A percentile compares a stretch with the other conserved stretches of the same genome.
phyloP scores from a whole-genome alignment of 108 stramenopile species.

The Parmales sp. region DNA sequence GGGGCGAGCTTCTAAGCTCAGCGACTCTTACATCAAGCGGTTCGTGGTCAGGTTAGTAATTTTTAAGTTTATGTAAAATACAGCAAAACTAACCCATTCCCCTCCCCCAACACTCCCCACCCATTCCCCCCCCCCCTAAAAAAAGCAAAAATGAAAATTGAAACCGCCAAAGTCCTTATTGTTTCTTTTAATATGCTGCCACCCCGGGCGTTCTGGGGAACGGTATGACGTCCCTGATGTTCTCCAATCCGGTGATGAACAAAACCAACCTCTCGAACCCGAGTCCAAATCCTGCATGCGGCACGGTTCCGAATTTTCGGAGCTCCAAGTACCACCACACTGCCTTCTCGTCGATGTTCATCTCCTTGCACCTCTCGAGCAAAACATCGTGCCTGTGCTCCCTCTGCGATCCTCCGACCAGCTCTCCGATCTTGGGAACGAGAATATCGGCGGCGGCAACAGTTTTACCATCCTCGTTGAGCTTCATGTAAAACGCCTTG shows the following conservation, averaged over 20 bases:
- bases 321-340: conserved; percentile 67
- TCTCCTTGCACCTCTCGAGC: conserved; percentile 39
- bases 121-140: no score
- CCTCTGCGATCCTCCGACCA: conserved; percentile 66
- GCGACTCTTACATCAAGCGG: no score
- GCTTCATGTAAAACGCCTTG: conserved; percentile 79
- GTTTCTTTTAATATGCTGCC: not conserved
- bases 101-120: no score
- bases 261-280: conserved; percentile 68
- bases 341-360: conserved; percentile 37
- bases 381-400: conserved; percentile 50
- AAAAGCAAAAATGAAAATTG: no score
- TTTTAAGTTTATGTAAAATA: no score
- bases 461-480: conserved; percentile 59
- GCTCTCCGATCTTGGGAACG: conserved; percentile 68
- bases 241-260: conserved; percentile 47
- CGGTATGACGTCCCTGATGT: conserved; percentile 74
- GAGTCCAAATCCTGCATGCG: conserved; percentile 70
- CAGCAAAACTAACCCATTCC: no score
- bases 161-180: no score
- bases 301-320: conserved; percentile 55
- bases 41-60: no score
- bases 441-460: conserved; percentile 67
- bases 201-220: conserved; percentile 38
- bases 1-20: no score